Base-by-base conservation (phyloP, 176 grass and related monocot species). In the Aegilops longissima region DNA sequence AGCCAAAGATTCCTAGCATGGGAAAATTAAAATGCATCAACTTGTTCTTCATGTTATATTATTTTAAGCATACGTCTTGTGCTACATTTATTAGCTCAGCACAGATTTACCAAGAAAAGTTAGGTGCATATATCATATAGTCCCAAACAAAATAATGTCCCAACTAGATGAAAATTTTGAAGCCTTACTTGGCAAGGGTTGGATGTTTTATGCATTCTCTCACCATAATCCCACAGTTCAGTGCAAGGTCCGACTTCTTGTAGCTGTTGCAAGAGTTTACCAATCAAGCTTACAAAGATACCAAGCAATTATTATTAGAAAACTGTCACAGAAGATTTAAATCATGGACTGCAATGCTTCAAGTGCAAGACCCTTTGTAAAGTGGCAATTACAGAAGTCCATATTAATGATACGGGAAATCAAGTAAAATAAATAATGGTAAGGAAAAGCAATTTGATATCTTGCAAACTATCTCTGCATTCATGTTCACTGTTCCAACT, bases 141-240 rank as follows among this genome's bases (percentile, higher is more conserved):
- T 77, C 2, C 8, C 44, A 30, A 47, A 77, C n/a, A 77, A 61
- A 82, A 82, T 62, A 34, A 61, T 54, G 61, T 29, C 71, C 39
- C 11, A 63, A n/a, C 3, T 74, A 65, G 84, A 82, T 49, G 63
- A 84, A 83, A 39, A 81, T 27, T 76, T 80, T 49, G 21, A 80
- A 34, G 45, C 30, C 88, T 95, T 92, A 95, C 93, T 91, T 95
- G 36, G 93, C 86, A 82, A 95, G 88, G 67, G 90, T 84, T 79
- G 91, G 88, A 84, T 95, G 90, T 31, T 95, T 95, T 66, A 93
- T 91, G 79, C 93, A 95, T 77, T 95, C 93, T 90, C 91, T 87
- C 93, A 95, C 78, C 88, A 95, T 95, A 79, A 72, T 93, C 64
- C 93, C 91, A 80, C 88, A 95, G 72, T 87, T 95, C 77, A 91